A percentile compares a stretch with the other conserved stretches of the same genome.
Conservation (phyloP, 164 flowering plant genomes). For the Amborella trichopoda region DNA sequence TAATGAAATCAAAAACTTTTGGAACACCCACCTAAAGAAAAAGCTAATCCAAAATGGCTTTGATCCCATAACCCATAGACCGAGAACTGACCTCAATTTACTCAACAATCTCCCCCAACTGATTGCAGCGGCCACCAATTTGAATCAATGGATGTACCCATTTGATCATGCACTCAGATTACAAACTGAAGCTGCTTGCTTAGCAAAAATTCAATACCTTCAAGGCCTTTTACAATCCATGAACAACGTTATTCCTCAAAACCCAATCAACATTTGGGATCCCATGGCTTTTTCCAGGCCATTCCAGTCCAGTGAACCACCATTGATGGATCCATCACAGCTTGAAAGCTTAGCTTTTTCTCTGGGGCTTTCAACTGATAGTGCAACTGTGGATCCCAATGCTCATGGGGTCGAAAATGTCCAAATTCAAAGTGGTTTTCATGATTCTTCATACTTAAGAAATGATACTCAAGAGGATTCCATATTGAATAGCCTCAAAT, state of each 20-base stretch:
- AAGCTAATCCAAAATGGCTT: constrained; percentile 6
- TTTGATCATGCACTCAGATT: not conserved
- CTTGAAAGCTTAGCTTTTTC: not conserved
- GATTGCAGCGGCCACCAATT: constrained; percentile 2
- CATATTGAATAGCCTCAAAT: not conserved
- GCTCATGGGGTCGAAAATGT: not conserved
- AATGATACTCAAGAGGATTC: not conserved
- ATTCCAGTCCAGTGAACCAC: not conserved
- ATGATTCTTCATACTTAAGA: not conserved
- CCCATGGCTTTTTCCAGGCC: not conserved
- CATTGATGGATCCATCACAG: not conserved
- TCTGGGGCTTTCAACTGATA: not conserved
- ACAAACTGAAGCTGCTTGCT: constrained; percentile 2
- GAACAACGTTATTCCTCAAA: not conserved
- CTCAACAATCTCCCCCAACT: constrained; percentile 1
- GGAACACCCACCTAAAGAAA: constrained; percentile 10
- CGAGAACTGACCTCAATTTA: constrained; percentile 2
- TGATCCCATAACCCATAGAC: constrained; percentile 6
- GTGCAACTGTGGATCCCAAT: not conserved
- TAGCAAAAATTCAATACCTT: constrained; percentile 1
- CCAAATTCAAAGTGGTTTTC: not conserved
- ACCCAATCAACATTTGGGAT: not conserved
- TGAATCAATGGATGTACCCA: too few species aligned
- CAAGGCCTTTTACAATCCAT: not conserved
- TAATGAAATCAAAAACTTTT: constrained; percentile 5